Percentiles rank a stretch among this genome's conserved stretches.
Conservation (phyloP, 73 alveolate genomes). For the Paramecium sonneborni region DNA sequence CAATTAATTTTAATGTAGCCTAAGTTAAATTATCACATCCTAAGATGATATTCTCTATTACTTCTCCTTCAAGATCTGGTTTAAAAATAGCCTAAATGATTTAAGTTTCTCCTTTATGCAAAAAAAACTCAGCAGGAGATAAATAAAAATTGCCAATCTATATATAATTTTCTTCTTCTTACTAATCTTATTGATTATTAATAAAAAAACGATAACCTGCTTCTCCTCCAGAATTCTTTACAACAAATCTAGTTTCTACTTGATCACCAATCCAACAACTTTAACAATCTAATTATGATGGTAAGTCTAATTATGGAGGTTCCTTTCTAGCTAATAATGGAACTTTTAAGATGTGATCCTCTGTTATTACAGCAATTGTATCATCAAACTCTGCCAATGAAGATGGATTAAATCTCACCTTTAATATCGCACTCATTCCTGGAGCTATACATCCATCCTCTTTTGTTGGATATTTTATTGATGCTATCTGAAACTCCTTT, state of each 20-base stretch:
- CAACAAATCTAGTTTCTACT: constrained; percentile 88
- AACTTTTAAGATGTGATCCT: constrained; percentile 89
- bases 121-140: constrained; percentile 93
- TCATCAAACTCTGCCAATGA: constrained; percentile 95
- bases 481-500: constrained; percentile 84
- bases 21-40: constrained; percentile 94
- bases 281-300: constrained; percentile 90
- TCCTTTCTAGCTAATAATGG: constrained; percentile 95
- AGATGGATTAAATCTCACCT: constrained; percentile 88
- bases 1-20: constrained; percentile 80
- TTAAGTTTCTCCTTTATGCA: constrained; percentile 92
- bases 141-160: constrained; percentile 90
- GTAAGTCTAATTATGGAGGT: constrained; percentile 92
- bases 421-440: constrained; percentile 92
- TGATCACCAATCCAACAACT: constrained; percentile 94
- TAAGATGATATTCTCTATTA: constrained; percentile 83
- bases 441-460: constrained; percentile 90
- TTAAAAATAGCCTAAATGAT: constrained; percentile 88
- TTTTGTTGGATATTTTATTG: constrained; percentile 85
- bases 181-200: constrained; percentile 84
- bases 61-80: constrained; percentile 92
- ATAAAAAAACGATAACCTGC: constrained; percentile 94
- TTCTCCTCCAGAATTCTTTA: constrained; percentile 96
- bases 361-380: constrained; percentile 83
- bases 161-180: constrained; percentile 71